phyloP scores from a whole-genome alignment of 352 stramenopile species.

The Aphanomyces cochlioides region DNA sequence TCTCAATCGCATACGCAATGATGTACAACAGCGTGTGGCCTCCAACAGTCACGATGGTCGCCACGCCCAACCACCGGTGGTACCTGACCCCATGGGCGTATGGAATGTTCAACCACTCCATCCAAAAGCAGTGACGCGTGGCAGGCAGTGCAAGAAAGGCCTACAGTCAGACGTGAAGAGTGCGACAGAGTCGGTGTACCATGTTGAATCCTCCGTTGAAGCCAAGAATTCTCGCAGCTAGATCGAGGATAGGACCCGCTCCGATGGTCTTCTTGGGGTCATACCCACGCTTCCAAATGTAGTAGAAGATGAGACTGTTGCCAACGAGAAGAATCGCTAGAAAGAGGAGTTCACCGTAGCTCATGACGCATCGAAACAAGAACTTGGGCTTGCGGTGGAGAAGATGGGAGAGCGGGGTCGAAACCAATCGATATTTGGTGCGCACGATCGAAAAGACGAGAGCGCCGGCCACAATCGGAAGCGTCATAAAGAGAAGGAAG shows the following conservation, averaged over 20 bases:
- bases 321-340: constrained; percentile 41
- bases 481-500: constrained; percentile 44
- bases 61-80: constrained; percentile 46
- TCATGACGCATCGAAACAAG: constrained; percentile 36
- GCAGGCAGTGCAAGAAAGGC: constrained; percentile 52
- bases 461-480: constrained; percentile 41
- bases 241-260: not conserved
- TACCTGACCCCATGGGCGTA: constrained; percentile 56
- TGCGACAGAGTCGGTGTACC: constrained; percentile 22
- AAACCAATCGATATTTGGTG: constrained; percentile 14
- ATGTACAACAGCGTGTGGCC: constrained; percentile 48
- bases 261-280: constrained; percentile 11
- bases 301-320: constrained; percentile 56
- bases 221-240: too few species aligned
- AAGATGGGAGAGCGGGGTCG: constrained; percentile 35
- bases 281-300: constrained; percentile 39
- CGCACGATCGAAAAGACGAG: constrained; percentile 43
- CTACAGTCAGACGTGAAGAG: not conserved
- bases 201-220: constrained; percentile 73
- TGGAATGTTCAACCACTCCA: constrained; percentile 65
- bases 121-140: constrained; percentile 59
- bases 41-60: constrained; percentile 46
- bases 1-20: constrained; percentile 32
- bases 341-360: constrained; percentile 63
- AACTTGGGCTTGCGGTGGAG: constrained; percentile 46